Conservation (phyloP, 345 rosid genomes). For the Camelina hispida region DNA sequence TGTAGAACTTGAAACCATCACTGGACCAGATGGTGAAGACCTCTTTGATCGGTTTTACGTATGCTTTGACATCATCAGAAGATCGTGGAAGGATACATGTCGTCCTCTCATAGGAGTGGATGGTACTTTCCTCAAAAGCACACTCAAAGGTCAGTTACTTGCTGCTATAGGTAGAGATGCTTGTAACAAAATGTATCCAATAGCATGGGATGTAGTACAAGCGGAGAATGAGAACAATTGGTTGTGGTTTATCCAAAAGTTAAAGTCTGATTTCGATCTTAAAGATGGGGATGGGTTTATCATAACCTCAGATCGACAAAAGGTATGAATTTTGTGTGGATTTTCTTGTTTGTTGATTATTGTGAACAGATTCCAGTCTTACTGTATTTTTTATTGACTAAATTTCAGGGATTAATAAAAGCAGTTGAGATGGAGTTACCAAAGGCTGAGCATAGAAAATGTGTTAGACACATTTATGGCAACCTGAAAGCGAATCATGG, state of each 20-base stretch:
- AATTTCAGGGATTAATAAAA: too few relatives aligned
- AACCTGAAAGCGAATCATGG: too few relatives aligned
- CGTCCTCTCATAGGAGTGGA: neutral
- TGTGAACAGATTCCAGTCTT: too few relatives aligned
- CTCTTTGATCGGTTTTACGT: neutral
- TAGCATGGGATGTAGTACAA: neutral
- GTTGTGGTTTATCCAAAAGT: neutral
- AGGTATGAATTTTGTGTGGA: too few relatives aligned
- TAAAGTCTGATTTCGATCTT: neutral
- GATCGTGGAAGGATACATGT: neutral
- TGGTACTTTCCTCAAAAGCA: neutral
- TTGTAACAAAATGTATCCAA: neutral
- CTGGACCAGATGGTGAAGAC: neutral
- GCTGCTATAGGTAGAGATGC: neutral
- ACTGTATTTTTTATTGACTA: too few relatives aligned
- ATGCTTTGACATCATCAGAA: neutral
- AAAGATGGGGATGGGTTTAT: neutral
- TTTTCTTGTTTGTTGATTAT: neutral
- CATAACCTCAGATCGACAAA: too few relatives aligned
- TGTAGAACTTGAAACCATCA: neutral
- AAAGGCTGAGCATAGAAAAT: too few relatives aligned
- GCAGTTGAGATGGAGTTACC: too few relatives aligned
- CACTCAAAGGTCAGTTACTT: neutral
- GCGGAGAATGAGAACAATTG: neutral
- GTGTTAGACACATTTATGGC: too few relatives aligned